Base-by-base conservation (phyloP, 2,329 filamentous ascomycete species). In the Trichoderma asperellum region DNA sequence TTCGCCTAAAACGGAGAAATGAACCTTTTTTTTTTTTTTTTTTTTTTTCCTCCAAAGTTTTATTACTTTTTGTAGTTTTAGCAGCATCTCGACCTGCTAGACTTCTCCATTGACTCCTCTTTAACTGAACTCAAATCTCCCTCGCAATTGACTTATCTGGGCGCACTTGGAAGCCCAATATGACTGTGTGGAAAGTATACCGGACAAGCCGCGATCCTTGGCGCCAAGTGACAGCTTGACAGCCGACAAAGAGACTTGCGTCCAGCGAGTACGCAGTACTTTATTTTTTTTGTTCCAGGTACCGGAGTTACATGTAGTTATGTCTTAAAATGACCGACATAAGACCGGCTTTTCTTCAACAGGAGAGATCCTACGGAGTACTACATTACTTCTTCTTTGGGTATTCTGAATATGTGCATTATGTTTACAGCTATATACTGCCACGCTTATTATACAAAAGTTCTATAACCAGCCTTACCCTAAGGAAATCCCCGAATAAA, bases 121-220 rank as follows among this genome's bases (percentile, higher is more conserved):
- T 24, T 5, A 21, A 24, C 21, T 24, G 11, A 24, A 12, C 47
- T 49, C 47, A 24, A 49, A 21, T 49, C n/a, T 11, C 47, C 10
- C 4, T 49, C 18, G 52, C 14, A 10, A 55, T 55, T 29, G 24
- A 24, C 12, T 29, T 18, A 32, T 29, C 27, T 14, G 12, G 16
- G 14, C 21, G 24, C 40, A 2, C 8, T 7, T 27, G 18, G 6
- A 55, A 27, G 11, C 14, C 14, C 24, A 18, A 55, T 29, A 16
- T 55, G 27, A 11, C 52, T 27, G 27, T 27, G 52, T 55, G 14
- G 14, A 16, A 55, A 29, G 52, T 55, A 37, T 58, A 12, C 35
- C 55, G 55, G 55, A 11, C 55, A 58, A 37, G n/a, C 34, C 55
- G 55, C 55, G 12, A n/a, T n/a, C 32, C 55, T 58, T 58, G 55